Evolutionary conservation across 805 yeast genomes (phyloP).

Genomic region (Wickerhamomyces alni): DNA sequence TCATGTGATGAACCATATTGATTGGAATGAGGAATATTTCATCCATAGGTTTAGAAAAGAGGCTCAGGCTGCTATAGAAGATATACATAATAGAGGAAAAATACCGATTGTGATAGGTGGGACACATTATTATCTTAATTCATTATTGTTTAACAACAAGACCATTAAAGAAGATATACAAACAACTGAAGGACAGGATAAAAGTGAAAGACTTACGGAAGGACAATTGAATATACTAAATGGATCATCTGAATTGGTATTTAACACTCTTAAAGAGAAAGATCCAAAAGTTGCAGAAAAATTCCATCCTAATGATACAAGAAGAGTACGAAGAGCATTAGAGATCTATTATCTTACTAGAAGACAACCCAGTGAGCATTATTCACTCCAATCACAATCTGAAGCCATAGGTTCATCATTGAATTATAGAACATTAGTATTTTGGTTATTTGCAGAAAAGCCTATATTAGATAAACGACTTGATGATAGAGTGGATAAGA

Average conservation of each 20-base stretch:
- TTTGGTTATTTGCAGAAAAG: conserved; percentile 78
- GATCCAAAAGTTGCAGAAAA: conserved; percentile 76
- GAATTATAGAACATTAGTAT: conserved; percentile 55
- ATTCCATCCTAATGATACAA: conserved; percentile 86
- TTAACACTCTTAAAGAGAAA: conserved; percentile 37
- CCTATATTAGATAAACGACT: conserved; percentile 53
- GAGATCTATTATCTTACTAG: conserved; percentile 73
- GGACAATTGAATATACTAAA: conserved; percentile 42
- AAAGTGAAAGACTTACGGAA: conserved; percentile 17
- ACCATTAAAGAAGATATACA: conserved; percentile 38
- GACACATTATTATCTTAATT: conserved; percentile 88
- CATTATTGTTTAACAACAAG: conserved; percentile 64
- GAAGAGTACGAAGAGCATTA: conserved; percentile 74
- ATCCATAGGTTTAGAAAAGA: conserved; percentile 75
- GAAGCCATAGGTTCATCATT: conserved; percentile 41
- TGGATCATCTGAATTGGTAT: conserved; percentile 46
- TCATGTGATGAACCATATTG: conserved; percentile 81
- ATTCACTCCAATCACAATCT: conserved; percentile 47
- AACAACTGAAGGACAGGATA: neutral
- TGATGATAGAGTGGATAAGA: conserved; percentile 75
- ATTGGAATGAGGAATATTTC: conserved; percentile 76
- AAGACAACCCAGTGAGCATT: conserved; percentile 62
- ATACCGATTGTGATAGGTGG: conserved; percentile 92
- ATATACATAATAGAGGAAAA: conserved; percentile 61
- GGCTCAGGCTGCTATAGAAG: conserved; percentile 55